These are phyloP conservation scores for Pseudogymnoascus sp. DNA, from an alignment of 2,329 filamentous ascomycete species.

Conservation along the genomic window DNA sequence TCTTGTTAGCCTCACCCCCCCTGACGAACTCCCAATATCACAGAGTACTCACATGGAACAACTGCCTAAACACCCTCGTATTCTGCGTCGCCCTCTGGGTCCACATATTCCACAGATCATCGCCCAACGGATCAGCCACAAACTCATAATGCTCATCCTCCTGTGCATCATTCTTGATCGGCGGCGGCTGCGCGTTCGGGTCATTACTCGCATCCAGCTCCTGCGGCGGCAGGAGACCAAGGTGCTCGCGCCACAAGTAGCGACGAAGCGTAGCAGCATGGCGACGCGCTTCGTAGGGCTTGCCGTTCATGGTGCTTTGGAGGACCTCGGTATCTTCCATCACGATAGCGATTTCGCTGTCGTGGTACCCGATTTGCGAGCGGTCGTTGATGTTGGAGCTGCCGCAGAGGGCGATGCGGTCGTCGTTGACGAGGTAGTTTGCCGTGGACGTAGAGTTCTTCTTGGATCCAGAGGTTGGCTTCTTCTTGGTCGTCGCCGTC, in stretches of 20 bases:
- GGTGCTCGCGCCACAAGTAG: slow-evolving; percentile 83
- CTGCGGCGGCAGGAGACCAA: slow-evolving; percentile 74
- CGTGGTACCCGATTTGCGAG: slow-evolving; percentile 78
- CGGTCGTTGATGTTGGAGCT: slow-evolving; percentile 91
- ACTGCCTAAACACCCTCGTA: slow-evolving; percentile 66
- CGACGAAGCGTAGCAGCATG: slow-evolving; percentile 76
- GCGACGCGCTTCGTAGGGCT: slow-evolving; percentile 69
- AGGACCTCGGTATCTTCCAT: slow-evolving; percentile 75
- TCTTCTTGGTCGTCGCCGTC: slow-evolving; percentile 68
- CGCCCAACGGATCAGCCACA: slow-evolving; percentile 64
- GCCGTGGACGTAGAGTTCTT: slow-evolving; percentile 91
- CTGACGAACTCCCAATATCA: no score
- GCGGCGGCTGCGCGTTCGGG: slow-evolving; percentile 67
- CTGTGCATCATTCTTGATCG: slow-evolving; percentile 60
- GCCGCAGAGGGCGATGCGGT: slow-evolving; percentile 76
- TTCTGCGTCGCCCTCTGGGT: slow-evolving; percentile 62
- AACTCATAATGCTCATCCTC: slow-evolving; percentile 56
- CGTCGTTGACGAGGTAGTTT: slow-evolving; percentile 88
- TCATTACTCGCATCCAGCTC: slow-evolving; percentile 60
- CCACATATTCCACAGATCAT: slow-evolving; percentile 65
- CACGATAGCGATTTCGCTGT: slow-evolving; percentile 84
- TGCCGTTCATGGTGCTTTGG: slow-evolving; percentile 69
- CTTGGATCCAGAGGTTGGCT: slow-evolving; percentile 83
- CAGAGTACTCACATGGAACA: slow-evolving; percentile 84
- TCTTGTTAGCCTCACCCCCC: no score